These are phyloP conservation scores for Suillus alpinus DNA, from an alignment of 768 basidiomycete species.

Conservation along the genomic window DNA sequence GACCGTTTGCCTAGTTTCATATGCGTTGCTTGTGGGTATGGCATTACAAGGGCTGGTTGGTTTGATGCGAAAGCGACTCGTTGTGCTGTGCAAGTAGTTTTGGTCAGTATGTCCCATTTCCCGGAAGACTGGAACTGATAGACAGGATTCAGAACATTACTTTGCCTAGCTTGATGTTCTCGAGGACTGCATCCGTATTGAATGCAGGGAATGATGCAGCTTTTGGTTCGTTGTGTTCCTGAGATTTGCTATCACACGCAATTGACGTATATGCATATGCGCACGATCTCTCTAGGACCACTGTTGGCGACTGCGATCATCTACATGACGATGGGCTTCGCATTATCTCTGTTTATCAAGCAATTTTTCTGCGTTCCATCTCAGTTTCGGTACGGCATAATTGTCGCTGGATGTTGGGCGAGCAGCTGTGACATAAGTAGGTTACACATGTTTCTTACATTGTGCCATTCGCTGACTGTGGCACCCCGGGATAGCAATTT, in stretches of 20 bases:
- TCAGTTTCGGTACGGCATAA: slow-evolving; percentile 61
- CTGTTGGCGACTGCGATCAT: slow-evolving; percentile 54
- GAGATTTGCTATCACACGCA: background rate
- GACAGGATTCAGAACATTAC: background rate
- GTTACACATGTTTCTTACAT: slow-evolving; percentile 17
- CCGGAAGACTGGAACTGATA: background rate
- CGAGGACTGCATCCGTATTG: slow-evolving; percentile 61
- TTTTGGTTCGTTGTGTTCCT: slow-evolving; percentile 36
- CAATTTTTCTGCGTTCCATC: slow-evolving; percentile 69
- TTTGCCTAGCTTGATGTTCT: slow-evolving; percentile 48
- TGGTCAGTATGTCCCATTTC: background rate
- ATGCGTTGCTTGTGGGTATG: background rate
- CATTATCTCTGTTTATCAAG: slow-evolving; percentile 46
- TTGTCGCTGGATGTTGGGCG: slow-evolving; percentile 60
- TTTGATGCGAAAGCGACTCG: background rate
- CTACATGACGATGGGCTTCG: slow-evolving; percentile 50
- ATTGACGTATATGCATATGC: background rate
- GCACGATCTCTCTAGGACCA: slow-evolving; percentile 39
- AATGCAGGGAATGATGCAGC: slow-evolving; percentile 49
- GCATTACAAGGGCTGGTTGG: background rate
- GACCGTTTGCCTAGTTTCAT: background rate
- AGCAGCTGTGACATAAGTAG: slow-evolving; percentile 66
- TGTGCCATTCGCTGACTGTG: background rate
- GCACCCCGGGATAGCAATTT: slow-evolving; percentile 41
- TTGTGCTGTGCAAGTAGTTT: background rate